These are phyloP conservation scores for Ceratocystis lukuohia DNA, from an alignment of 2,329 filamentous ascomycete genomes.

Conservation along the genomic window DNA sequence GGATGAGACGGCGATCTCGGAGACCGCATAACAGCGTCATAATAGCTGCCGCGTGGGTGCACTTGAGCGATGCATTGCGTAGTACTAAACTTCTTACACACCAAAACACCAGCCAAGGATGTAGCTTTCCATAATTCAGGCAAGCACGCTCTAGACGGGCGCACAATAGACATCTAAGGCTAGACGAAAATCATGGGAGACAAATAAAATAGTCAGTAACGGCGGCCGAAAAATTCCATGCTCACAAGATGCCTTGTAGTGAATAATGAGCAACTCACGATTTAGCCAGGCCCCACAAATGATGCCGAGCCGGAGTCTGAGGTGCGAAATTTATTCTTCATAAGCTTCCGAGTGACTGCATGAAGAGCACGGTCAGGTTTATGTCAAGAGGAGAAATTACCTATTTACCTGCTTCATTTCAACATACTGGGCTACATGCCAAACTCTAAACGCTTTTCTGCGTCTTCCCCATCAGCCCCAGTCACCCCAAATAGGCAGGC, in stretches of 20 bases:
- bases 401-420: background rate
- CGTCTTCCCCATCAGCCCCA: background rate
- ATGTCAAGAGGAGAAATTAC: background rate
- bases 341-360: background rate
- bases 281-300: slow-evolving; percentile 2
- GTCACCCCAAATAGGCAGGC: slow-evolving; percentile 20
- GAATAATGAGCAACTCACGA: background rate
- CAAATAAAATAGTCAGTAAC: background rate
- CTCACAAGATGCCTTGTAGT: too few species aligned
- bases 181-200: background rate
- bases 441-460: background rate
- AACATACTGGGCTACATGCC: background rate
- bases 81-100: background rate
- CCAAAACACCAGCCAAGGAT: background rate
- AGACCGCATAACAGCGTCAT: slow-evolving; percentile 41
- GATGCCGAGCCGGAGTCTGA: background rate
- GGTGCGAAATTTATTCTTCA: background rate
- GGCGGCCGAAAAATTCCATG: too few species aligned
- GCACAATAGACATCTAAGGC: background rate
- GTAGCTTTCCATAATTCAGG: background rate
- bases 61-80: slow-evolving; percentile 26
- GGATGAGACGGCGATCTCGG: slow-evolving; percentile 20
- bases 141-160: background rate
- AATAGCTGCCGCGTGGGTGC: slow-evolving; percentile 42
- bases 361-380: background rate